Evolutionary conservation across 140 eudicot species (phyloP), one percentile per base, ranked within the genome.

Genomic region (Cichorium intybus): DNA sequence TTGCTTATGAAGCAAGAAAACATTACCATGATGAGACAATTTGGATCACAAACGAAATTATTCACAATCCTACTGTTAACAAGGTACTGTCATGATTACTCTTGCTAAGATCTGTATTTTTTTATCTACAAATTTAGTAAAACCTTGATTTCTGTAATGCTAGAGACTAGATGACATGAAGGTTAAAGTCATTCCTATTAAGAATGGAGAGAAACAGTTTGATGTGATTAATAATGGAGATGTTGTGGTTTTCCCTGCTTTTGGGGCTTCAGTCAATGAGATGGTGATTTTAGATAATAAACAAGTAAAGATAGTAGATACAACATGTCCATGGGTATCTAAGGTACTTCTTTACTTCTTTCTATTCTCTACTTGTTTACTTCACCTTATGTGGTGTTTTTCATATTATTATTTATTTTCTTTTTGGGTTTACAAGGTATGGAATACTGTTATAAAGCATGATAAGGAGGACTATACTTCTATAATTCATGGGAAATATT

Each of bases 271-370:
- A 9, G 98, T 91, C 15, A 78, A 79, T 34, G 98, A 91, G 77
- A 87, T 91, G 98, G 24, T 74, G 74, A 73, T 80, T 73, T 77
- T 91, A 80, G 83, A 75, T 52, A 75, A 85, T 20, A 87, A 87
- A 75, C 75, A 88, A 51, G 96, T 91, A 31, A 92, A 87, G 63
- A 87, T 91, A 56, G 98, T 91, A 69, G 98, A 91, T 74, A 91
- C 98, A 49, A 87, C 98, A 20, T 91, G 98, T 74, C 96, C 96
- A 33, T 91, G 96, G 98, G 98, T 91, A 29, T 63, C 88, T 28
- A 91, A 91, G 97, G 97, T 91, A 86, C 43, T 52, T 18, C 55
- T 22, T 63, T 17, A 15, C 56, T 34, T 15, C 17, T 43, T 58
- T 2, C 0, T 52, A n/a, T 21, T 27, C 18, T 6, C 21, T 43